phyloP scores from a whole-genome alignment of 768 basidiomycete species.

The Russula virescens region DNA sequence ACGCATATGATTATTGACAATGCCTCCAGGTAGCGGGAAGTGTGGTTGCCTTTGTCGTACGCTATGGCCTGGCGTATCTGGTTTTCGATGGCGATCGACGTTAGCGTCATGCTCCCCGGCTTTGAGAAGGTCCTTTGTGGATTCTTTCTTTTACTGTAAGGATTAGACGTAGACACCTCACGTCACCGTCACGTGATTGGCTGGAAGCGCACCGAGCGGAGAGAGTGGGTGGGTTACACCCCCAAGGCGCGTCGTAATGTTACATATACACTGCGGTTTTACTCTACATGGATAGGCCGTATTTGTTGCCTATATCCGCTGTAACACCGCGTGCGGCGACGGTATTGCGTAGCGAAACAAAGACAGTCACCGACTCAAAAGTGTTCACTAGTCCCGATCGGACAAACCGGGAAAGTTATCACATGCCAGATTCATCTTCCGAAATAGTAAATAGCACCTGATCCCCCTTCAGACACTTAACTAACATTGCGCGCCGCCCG shows the following conservation, averaged over 20 bases:
- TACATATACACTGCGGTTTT: neutral
- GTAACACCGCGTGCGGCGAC: too few species aligned
- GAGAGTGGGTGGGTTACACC: neutral
- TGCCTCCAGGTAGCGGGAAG: constrained; percentile 60
- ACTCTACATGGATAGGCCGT: neutral
- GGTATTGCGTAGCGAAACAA: too few species aligned
- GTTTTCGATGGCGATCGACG: constrained; percentile 91
- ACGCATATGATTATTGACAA: neutral
- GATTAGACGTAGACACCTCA: too few species aligned
- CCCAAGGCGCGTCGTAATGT: neutral
- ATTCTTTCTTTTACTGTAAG: too few species aligned
- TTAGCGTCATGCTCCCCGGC: constrained; percentile 31
- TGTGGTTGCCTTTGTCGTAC: constrained; percentile 71
- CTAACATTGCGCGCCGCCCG: neutral
- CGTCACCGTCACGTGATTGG: too few species aligned
- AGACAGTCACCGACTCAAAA: too few species aligned
- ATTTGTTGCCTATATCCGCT: neutral
- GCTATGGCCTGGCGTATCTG: constrained; percentile 85
- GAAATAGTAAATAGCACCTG: neutral
- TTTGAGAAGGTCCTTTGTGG: too few species aligned
- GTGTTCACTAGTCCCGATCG: too few species aligned
- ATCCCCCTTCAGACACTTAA: neutral
- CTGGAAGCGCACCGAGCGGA: too few species aligned
- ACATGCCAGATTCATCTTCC: constrained; percentile 10
- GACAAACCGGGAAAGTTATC: neutral